Evolutionary conservation across 2,329 filamentous ascomycete species (phyloP).

Genomic region (Colletotrichum sidae): DNA sequence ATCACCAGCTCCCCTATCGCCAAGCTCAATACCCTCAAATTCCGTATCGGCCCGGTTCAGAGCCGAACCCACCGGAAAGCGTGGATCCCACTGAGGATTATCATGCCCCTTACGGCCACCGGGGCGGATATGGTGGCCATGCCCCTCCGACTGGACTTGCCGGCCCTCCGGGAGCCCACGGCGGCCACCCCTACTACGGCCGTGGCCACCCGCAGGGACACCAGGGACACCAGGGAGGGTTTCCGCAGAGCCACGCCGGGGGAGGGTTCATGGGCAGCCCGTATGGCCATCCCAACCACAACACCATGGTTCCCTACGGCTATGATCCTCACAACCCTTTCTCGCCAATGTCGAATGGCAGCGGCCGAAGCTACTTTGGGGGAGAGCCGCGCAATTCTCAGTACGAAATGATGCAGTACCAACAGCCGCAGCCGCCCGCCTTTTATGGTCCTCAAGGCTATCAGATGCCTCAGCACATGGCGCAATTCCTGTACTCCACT

Average conservation of each 20-base stretch:
- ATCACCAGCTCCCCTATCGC: slow-evolving; percentile 43
- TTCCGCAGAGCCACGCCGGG: slow-evolving; percentile 61
- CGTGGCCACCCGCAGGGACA: slow-evolving; percentile 40
- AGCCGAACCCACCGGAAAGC: slow-evolving; percentile 68
- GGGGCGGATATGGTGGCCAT: slow-evolving; percentile 27
- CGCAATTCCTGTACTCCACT: slow-evolving; percentile 52
- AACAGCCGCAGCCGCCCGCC: slow-evolving; percentile 44
- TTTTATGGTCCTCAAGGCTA: slow-evolving; percentile 47
- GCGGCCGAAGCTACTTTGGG: slow-evolving; percentile 55
- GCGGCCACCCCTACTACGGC: slow-evolving; percentile 42
- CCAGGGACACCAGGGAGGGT: slow-evolving; percentile 43
- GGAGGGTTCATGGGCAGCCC: slow-evolving; percentile 53
- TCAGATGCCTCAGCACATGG: slow-evolving; percentile 49
- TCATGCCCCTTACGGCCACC: slow-evolving; percentile 54
- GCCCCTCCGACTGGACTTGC: slow-evolving; percentile 15
- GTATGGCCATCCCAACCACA: slow-evolving; percentile 47
- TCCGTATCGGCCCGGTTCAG: slow-evolving; percentile 55
- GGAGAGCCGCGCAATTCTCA: slow-evolving; percentile 50
- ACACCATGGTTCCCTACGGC: slow-evolving; percentile 61
- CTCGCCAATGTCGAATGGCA: slow-evolving; percentile 52
- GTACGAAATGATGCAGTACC: slow-evolving; percentile 65
- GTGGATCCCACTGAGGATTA: slow-evolving; percentile 76
- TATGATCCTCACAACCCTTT: slow-evolving; percentile 57
- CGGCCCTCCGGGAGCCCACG: slow-evolving; percentile 33
- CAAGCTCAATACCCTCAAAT: slow-evolving; percentile 42